A percentile compares a stretch with the other conserved stretches of the same genome.
Conservation (phyloP, 352 stramenopile species). For the Globisporangium irregulare region DNA sequence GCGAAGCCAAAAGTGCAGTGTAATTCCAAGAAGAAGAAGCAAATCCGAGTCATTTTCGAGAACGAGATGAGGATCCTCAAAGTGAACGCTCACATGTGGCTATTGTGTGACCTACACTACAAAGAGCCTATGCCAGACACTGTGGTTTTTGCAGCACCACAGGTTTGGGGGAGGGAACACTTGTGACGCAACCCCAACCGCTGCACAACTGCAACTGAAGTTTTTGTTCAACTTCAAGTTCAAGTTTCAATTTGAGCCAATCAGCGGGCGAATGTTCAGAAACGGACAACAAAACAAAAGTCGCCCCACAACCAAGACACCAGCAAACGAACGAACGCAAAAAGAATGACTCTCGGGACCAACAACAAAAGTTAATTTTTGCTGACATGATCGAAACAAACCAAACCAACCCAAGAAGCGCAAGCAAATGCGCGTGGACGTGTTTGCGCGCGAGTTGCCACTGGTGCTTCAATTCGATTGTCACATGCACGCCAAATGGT, state of each 20-base stretch:
- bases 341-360: neutral
- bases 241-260: neutral
- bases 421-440: too few relatives aligned
- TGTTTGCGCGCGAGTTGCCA: too few relatives aligned
- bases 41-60: neutral
- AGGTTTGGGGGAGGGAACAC: neutral
- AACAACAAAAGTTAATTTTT: neutral
- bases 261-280: neutral
- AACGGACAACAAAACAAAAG: neutral
- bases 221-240: constrained; percentile 14
- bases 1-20: neutral
- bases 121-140: neutral
- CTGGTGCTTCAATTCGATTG: neutral
- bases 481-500: neutral
- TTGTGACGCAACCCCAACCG: constrained; percentile 11
- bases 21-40: neutral
- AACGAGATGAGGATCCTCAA: neutral
- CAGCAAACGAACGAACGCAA: neutral
- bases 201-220: constrained; percentile 1
- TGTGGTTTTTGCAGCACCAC: constrained; percentile 1
- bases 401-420: too few relatives aligned
- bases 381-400: neutral
- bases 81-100: neutral
- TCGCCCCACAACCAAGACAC: neutral
- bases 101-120: neutral